These are phyloP conservation scores for Exophiala sp. DNA, from an alignment of 2,329 filamentous ascomycete species.

Conservation along the genomic window DNA sequence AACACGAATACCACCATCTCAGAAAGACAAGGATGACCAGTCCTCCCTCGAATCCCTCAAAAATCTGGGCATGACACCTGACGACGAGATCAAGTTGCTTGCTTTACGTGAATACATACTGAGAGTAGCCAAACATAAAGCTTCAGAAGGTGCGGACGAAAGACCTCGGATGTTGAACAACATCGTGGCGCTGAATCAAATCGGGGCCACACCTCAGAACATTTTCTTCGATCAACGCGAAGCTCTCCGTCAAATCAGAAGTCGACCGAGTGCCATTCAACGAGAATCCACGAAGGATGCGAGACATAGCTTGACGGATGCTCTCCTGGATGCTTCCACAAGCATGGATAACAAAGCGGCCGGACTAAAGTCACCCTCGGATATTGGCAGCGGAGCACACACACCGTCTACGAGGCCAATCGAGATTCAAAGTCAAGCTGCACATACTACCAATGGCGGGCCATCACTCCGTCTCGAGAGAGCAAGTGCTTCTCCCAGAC, in stretches of 20 bases:
- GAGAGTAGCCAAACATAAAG: conserved; percentile 71
- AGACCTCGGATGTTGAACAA: conserved; percentile 47
- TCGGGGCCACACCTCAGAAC: conserved; percentile 79
- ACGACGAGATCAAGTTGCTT: conserved; percentile 88
- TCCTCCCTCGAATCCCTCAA: conserved; percentile 83
- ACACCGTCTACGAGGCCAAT: conserved; percentile 17
- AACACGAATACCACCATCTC: conserved; percentile 41
- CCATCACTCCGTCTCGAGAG: conserved; percentile 18
- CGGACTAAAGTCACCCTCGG: conserved; percentile 10
- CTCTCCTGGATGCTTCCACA: conserved; percentile 85
- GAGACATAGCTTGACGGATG: conserved; percentile 81
- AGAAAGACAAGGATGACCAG: conserved; percentile 87
- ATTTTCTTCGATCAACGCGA: conserved; percentile 80
- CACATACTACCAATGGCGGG: neutral
- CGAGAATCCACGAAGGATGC: conserved; percentile 35
- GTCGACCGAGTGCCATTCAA: conserved; percentile 32
- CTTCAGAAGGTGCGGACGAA: conserved; percentile 49
- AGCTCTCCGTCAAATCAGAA: conserved; percentile 29
- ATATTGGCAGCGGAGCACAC: conserved; percentile 13
- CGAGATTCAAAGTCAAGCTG: conserved; percentile 16
- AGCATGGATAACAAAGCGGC: conserved; percentile 63
- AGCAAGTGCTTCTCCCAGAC: conserved; percentile 14
- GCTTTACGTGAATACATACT: conserved; percentile 87
- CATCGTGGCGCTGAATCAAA: conserved; percentile 69
- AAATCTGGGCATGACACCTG: conserved; percentile 73